Conservation (phyloP, 768 basidiomycete species). For the Inosperma sp. region DNA sequence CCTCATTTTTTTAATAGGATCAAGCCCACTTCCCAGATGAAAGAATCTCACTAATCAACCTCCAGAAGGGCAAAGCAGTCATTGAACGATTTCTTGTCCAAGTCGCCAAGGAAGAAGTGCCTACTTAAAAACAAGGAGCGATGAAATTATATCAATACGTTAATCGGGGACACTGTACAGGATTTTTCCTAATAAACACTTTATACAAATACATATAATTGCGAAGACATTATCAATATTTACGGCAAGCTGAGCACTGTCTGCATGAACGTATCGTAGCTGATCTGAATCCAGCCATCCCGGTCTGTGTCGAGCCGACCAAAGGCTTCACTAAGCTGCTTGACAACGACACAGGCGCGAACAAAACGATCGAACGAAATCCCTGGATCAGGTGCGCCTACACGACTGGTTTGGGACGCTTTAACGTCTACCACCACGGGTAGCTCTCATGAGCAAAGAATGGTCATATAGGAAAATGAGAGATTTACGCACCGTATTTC, state of each 20-base stretch:
- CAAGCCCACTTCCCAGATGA: slow-evolving; percentile 95
- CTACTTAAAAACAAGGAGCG: too few relatives aligned
- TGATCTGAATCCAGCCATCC: slow-evolving; percentile 70
- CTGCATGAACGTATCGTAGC: slow-evolving; percentile 69
- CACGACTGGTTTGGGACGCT: slow-evolving; percentile 42
- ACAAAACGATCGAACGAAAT: slow-evolving; percentile 88
- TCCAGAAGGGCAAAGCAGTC: slow-evolving; percentile 72
- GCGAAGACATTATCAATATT: too few relatives aligned
- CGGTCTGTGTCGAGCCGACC: slow-evolving; percentile 57
- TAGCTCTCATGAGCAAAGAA: slow-evolving; percentile 30
- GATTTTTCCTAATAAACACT: too few relatives aligned
- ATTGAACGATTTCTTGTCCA: slow-evolving; percentile 67
- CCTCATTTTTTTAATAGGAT: slow-evolving; percentile 45
- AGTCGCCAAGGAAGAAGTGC: slow-evolving; percentile 35
- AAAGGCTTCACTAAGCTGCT: slow-evolving; percentile 73
- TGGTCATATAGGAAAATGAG: neutral
- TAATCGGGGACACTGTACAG: too few relatives aligned
- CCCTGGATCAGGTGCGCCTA: slow-evolving; percentile 40
- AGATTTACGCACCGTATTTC: slow-evolving; percentile 67
- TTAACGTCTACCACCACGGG: slow-evolving; percentile 47
- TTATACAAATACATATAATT: too few relatives aligned
- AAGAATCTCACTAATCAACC: slow-evolving; percentile 78
- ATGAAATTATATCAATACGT: too few relatives aligned
- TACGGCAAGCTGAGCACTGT: slow-evolving; percentile 61
- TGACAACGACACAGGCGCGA: slow-evolving; percentile 77